Conservation (phyloP, 2,329 filamentous ascomycete species). For the Diaporthe citrichinensis region DNA sequence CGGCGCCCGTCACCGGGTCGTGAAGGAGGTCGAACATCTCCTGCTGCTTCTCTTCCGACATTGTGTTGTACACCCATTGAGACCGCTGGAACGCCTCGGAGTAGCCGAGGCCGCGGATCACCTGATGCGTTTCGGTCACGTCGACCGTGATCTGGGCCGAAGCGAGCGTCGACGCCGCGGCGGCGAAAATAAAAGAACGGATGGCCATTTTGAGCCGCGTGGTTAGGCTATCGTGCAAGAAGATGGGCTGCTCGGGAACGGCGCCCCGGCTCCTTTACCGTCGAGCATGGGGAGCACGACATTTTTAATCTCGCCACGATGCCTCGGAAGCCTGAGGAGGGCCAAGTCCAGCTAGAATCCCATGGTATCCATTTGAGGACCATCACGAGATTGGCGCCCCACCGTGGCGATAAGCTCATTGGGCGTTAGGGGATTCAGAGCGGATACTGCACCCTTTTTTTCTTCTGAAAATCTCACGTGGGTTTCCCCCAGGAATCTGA, state of each 20-base stretch:
- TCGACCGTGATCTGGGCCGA: conserved; percentile 30
- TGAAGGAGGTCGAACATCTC: conserved; percentile 53
- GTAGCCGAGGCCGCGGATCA: conserved; percentile 33
- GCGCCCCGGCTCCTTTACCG: not conserved
- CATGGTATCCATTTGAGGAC: conserved; percentile 19
- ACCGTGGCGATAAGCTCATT: conserved; percentile 22
- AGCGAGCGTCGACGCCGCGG: conserved; percentile 16
- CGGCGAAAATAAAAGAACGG: conserved; percentile 7
- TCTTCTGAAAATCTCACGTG: conserved; percentile 20
- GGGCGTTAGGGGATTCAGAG: conserved; percentile 6
- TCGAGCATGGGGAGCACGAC: not conserved
- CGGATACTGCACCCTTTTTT: conserved; percentile 24
- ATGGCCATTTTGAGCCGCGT: conserved; percentile 12
- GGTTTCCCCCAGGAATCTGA: conserved; percentile 3
- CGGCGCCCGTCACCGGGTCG: conserved; percentile 52
- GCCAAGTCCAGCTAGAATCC: conserved; percentile 27
- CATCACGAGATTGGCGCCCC: conserved; percentile 27
- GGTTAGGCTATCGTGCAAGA: not conserved
- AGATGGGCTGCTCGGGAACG: not conserved
- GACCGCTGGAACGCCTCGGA: conserved; percentile 36
- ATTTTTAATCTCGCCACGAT: conserved; percentile 16
- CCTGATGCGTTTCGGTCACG: conserved; percentile 29
- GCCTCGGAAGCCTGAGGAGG: conserved; percentile 1
- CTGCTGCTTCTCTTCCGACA: conserved; percentile 50
- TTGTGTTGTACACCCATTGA: conserved; percentile 33